These are phyloP conservation scores for Trametes coccinea DNA, from an alignment of 768 basidiomycete genomes.

Conservation along the genomic window DNA sequence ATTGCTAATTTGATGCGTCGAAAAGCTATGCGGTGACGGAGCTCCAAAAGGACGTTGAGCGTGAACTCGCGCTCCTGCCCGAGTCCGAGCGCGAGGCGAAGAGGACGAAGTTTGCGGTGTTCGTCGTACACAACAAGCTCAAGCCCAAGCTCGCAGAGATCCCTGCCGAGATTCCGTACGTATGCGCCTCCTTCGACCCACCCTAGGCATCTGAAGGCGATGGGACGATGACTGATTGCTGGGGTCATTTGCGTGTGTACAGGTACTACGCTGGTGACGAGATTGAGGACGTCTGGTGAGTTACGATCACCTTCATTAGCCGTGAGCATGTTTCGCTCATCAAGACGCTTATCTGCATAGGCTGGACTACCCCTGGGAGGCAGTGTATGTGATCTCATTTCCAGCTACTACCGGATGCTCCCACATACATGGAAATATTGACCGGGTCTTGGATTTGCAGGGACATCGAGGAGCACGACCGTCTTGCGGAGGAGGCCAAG, in stretches of 20 bases:
- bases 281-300: slow-evolving; percentile 70
- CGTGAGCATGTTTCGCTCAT: not conserved
- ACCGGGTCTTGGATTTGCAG: slow-evolving; percentile 36
- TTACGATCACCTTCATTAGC: not conserved
- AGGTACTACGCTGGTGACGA: slow-evolving; percentile 84
- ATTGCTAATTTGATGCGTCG: not conserved
- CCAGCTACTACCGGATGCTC: not conserved
- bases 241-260: not conserved
- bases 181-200: slow-evolving; percentile 1
- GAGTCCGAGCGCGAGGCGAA: slow-evolving; percentile 71
- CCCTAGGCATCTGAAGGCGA: too few species aligned
- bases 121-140: slow-evolving; percentile 93
- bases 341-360: slow-evolving; percentile 37
- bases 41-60: slow-evolving; percentile 85
- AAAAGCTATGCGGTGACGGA: slow-evolving; percentile 86
- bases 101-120: slow-evolving; percentile 83
- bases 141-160: slow-evolving; percentile 82
- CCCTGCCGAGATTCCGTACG: slow-evolving; percentile 65
- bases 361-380: slow-evolving; percentile 88
- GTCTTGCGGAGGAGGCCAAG: slow-evolving; percentile 41
- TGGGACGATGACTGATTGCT: too few species aligned
- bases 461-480: slow-evolving; percentile 77
- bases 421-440: slow-evolving; percentile 4
- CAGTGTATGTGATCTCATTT: slow-evolving; percentile 47
- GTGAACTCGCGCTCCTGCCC: slow-evolving; percentile 60